phyloP scores from a whole-genome alignment of 2,329 filamentous ascomycete genomes.

The Calonectria naviculata region DNA sequence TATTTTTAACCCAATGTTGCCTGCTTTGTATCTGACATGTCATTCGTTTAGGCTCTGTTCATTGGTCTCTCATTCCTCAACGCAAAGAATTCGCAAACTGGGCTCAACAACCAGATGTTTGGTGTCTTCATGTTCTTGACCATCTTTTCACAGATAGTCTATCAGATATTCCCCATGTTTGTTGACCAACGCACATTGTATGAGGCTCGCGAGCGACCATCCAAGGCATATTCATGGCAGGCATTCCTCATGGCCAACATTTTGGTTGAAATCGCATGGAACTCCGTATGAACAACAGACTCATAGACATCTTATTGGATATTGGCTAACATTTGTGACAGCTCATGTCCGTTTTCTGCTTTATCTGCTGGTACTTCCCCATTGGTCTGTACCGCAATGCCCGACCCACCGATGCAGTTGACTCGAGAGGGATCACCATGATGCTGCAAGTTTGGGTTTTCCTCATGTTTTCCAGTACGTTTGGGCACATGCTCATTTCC shows the following conservation, averaged over 20 bases:
- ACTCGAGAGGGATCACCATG: slow-evolving; percentile 67
- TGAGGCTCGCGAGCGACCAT: slow-evolving; percentile 75
- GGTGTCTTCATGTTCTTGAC: slow-evolving; percentile 77
- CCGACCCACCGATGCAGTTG: slow-evolving; percentile 56
- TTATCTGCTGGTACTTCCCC: slow-evolving; percentile 75
- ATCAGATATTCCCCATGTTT: slow-evolving; percentile 78
- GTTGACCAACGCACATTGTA: slow-evolving; percentile 76
- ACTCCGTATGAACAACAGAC: slow-evolving; percentile 60
- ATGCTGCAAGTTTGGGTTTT: slow-evolving; percentile 73
- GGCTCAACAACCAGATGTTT: slow-evolving; percentile 79
- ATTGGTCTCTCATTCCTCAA: slow-evolving; percentile 77
- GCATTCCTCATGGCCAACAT: slow-evolving; percentile 72
- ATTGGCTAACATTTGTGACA: slow-evolving; percentile 27
- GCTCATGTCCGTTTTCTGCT: slow-evolving; percentile 62
- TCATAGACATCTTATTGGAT: fast-evolving
- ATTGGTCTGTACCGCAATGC: slow-evolving; percentile 72
- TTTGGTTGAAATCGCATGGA: slow-evolving; percentile 75
- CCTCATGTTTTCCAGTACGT: slow-evolving; percentile 74
- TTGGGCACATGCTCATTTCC: slow-evolving; percentile 73
- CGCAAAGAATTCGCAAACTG: slow-evolving; percentile 68
- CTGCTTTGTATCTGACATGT: neutral
- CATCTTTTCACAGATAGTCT: slow-evolving; percentile 73
- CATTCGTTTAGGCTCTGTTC: slow-evolving; percentile 59
- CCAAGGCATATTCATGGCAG: slow-evolving; percentile 76
- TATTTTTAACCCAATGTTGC: neutral